A percentile compares a stretch with the other conserved stretches of the same genome.
phyloP scores from a whole-genome alignment of 306 rosid species.

The Pterocarpus macrocarpus region DNA sequence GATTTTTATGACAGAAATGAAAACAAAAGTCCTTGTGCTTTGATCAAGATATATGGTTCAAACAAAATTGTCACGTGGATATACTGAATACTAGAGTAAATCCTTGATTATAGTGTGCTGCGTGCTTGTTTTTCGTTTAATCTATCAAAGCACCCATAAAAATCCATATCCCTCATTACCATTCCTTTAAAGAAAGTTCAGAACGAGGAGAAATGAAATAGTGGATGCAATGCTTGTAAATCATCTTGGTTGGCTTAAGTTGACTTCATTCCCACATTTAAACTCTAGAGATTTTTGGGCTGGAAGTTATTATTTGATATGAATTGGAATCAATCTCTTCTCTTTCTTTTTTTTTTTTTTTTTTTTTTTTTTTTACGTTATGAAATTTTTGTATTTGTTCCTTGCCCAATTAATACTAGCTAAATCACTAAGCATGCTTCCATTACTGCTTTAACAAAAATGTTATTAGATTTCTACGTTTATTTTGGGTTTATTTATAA shows the following conservation, averaged over 20 bases:
- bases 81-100: not conserved
- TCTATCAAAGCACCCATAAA: not conserved
- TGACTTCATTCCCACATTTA: not conserved
- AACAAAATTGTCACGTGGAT: not conserved
- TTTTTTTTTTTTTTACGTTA: not conserved
- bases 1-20: not conserved
- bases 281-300: slow-evolving; percentile 1
- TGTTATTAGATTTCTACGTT: not conserved
- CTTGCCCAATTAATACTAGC: slow-evolving; percentile 3
- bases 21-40: not conserved
- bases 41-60: not conserved
- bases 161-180: not conserved
- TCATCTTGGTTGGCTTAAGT: slow-evolving; percentile 6
- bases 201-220: not conserved
- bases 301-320: slow-evolving; percentile 2
- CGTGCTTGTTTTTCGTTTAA: not conserved
- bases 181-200: not conserved
- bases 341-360: too few relatives aligned
- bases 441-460: not conserved
- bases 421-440: slow-evolving; percentile 32
- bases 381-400: not conserved
- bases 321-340: not conserved
- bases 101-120: not conserved
- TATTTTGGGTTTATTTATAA: slow-evolving; percentile 49
- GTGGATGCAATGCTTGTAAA: slow-evolving; percentile 27